Evolutionary conservation across 129 eudicot genomes (phyloP), one percentile per base, ranked within the genome.

Genomic region (Solidago caesia): DNA sequence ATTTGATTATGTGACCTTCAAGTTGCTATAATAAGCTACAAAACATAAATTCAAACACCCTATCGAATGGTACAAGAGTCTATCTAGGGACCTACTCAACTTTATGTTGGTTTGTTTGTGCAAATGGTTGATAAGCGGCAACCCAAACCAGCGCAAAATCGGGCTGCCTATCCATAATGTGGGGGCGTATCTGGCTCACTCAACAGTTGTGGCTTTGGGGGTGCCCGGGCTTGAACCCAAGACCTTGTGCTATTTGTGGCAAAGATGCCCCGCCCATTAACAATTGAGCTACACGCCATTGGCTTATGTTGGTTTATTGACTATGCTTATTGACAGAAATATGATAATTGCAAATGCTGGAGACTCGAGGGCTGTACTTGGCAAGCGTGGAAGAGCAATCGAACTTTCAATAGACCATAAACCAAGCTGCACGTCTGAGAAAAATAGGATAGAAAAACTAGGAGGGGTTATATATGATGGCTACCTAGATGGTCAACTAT

Each of bases 271-370:
- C 2, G 39, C 39, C 39, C 39, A 33, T 33, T 33, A 33, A 0
- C 39, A 33, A 33, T 0, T 33, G 39, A 33, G 39, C 0, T 33
- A 33, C 2, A 33, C 3, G 39, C 39, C 39, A 33, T 33, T 33
- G 39, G 39, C 39, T 12, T 52, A 4, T 61, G 6, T 48, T 26
- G 67, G n/a, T 52, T 67, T 33, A 21, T 62, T 44, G 5, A 5
- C 44, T 49, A 26, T 15, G 16, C 7, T 46, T 25, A 61, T 46
- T 83, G 13, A 69, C 83, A 91, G 97, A 79, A 85, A 68, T 29
- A 79, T 91, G 96, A 71, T 89, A 73, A 87, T 91, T 60, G 97
- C 97, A n/a, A 91, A 91, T 73, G 97, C 89, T 13, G 97, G 97
- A 14, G 96, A 91, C 82, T 91, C 92, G 7, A 79, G 97, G 73